Conservation (phyloP, 371 early-diverging fungal genomes). For the Lichtheimia hyalospora region DNA sequence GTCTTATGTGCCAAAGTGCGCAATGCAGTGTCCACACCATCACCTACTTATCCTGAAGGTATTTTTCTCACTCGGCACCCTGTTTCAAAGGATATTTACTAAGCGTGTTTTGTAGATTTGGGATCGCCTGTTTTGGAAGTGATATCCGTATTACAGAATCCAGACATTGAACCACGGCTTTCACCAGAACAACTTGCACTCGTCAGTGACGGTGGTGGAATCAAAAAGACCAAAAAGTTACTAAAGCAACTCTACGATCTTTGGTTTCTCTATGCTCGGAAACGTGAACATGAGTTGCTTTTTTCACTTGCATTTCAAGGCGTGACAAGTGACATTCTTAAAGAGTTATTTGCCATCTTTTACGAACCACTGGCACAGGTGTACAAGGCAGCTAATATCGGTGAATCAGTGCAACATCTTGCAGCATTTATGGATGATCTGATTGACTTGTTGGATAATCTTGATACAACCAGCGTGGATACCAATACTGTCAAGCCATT, state of each 20-base stretch:
- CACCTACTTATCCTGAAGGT: slow-evolving; percentile 13
- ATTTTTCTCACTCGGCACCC: slow-evolving; percentile 8
- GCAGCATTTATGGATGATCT: slow-evolving; percentile 60
- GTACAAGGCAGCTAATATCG: slow-evolving; percentile 67
- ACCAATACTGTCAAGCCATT: slow-evolving; percentile 41
- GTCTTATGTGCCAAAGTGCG: slow-evolving; percentile 55
- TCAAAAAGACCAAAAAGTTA: slow-evolving; percentile 17
- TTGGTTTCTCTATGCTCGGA: slow-evolving; percentile 49
- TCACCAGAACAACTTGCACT: slow-evolving; percentile 36
- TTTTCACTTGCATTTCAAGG: slow-evolving; percentile 63
- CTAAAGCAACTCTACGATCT: slow-evolving; percentile 46
- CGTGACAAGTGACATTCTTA: slow-evolving; percentile 62
- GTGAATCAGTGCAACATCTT: slow-evolving; percentile 59
- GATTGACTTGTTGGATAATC: slow-evolving; percentile 50
- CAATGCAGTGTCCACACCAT: slow-evolving; percentile 49
- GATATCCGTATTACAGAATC: slow-evolving; percentile 42
- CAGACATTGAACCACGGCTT: slow-evolving; percentile 43
- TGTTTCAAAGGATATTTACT: neutral
- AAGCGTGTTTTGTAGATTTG: neutral
- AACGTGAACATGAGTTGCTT: slow-evolving; percentile 58
- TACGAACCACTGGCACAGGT: slow-evolving; percentile 67
- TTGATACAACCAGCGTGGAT: slow-evolving; percentile 31
- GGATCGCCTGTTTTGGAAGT: slow-evolving; percentile 22
- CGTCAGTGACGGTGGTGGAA: neutral
- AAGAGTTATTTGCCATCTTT: slow-evolving; percentile 63